Percentiles rank a stretch among this genome's conserved stretches.
Evolutionary conservation across 768 basidiomycete species (phyloP).

Genomic region (Mycena chlorophos): DNA sequence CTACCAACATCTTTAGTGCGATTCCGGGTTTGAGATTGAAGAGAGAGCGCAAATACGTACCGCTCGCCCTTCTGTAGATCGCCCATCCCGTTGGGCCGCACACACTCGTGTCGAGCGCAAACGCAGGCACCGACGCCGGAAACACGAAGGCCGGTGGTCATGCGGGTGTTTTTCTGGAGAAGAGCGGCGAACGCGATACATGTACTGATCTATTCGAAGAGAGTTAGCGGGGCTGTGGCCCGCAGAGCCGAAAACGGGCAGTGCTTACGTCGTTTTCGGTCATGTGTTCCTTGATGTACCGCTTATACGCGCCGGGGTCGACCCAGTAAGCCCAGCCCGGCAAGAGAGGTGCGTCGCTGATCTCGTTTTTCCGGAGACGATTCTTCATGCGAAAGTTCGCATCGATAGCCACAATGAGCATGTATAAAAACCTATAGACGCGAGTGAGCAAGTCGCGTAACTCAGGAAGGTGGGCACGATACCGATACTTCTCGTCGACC

Average conservation of each 20-base stretch:
- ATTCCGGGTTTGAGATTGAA: no score
- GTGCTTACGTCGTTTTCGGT: background rate
- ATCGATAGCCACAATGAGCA: background rate
- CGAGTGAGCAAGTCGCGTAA: background rate
- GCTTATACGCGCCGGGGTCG: background rate
- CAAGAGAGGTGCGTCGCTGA: background rate
- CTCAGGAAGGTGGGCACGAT: background rate
- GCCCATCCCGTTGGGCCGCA: background rate
- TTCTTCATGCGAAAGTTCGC: background rate
- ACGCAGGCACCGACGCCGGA: background rate
- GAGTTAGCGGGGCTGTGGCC: background rate
- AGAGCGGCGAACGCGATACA: background rate
- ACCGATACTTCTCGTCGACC: background rate
- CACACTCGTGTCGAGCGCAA: background rate
- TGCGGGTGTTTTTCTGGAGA: background rate
- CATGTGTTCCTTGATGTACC: background rate
- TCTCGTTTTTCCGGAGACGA: background rate
- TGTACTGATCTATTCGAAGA: background rate
- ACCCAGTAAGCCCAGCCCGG: background rate
- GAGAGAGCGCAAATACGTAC: no score
- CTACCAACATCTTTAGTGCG: background rate
- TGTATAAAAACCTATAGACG: background rate
- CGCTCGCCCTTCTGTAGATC: background rate
- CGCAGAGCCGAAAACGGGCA: background rate
- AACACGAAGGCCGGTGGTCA: background rate